Evolutionary conservation across 2,329 filamentous ascomycete species (phyloP).

Genomic region (Colletotrichum aenigma): DNA sequence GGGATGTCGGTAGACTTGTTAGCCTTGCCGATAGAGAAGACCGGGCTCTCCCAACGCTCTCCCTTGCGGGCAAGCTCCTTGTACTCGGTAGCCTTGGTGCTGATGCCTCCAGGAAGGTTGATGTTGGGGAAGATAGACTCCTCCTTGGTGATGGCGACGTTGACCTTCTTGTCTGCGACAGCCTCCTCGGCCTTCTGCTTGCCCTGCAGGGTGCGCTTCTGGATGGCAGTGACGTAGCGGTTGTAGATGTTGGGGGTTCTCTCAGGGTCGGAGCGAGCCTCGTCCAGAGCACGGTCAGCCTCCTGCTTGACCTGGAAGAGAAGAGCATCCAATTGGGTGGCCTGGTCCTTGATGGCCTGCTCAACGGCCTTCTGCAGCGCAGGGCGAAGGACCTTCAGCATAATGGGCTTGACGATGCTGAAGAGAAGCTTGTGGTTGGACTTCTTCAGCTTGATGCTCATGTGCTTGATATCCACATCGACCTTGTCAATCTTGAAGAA

Average conservation of each 20-base stretch:
- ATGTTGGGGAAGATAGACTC: slow-evolving; percentile 91
- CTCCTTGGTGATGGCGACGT: slow-evolving; percentile 83
- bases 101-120: slow-evolving; percentile 84
- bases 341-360: slow-evolving; percentile 85
- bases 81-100: slow-evolving; percentile 93
- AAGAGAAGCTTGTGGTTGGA: slow-evolving; percentile 96
- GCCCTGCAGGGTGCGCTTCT: slow-evolving; percentile 74
- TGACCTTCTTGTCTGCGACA: slow-evolving; percentile 72
- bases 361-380: slow-evolving; percentile 87
- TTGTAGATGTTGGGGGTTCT: slow-evolving; percentile 83
- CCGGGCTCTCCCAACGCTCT: slow-evolving; percentile 90
- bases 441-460: slow-evolving; percentile 90
- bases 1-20: slow-evolving; percentile 76
- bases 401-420: slow-evolving; percentile 81
- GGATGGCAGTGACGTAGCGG: slow-evolving; percentile 78
- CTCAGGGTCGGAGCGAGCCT: slow-evolving; percentile 71
- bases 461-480: slow-evolving; percentile 78
- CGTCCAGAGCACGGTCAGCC: slow-evolving; percentile 72
- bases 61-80: slow-evolving; percentile 86
- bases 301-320: slow-evolving; percentile 82
- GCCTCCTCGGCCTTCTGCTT: slow-evolving; percentile 75
- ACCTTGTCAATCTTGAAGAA: slow-evolving; percentile 97
- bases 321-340: slow-evolving; percentile 74
- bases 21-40: slow-evolving; percentile 87
- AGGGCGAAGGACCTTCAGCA: slow-evolving; percentile 83